Evolutionary conservation across 1,284 basidiomycete genomes (phyloP), one percentile per base, ranked within the genome.

Genomic region (Amylostereum areolatum): DNA sequence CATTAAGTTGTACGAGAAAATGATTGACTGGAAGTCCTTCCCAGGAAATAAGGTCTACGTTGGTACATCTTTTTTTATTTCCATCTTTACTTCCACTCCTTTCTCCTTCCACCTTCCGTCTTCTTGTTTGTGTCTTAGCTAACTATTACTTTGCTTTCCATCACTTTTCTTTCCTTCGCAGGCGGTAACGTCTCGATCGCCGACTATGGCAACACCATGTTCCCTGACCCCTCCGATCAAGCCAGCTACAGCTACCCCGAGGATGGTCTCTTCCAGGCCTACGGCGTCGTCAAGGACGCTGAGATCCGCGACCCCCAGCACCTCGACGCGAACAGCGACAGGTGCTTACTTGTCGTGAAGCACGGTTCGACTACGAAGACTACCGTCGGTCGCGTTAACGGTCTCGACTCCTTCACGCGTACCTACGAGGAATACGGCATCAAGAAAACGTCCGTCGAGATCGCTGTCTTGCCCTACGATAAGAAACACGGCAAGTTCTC

Each of bases 31-130:
- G 59, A 25, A 18, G 3, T 55, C 46, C 12, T 68, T 68, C 51
- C 47, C 52, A 32, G 70, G 70, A 7, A 73, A 71, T 53, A 55
- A 62, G 54, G 51, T 71, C 25, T 67, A 57, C 50, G 52, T 65
- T 52, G 66, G 63, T 59, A 54, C 48, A 58, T 60, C 49, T 51
- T 53, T 52, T 46, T 55, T 40, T 28, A 46, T 47, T 46, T 51
- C 44, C 55, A n/a, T n/a, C n/a, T n/a, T n/a, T n/a, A n/a, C n/a
- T n/a, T n/a, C n/a, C n/a, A n/a, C n/a, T n/a, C n/a, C 53, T 51
- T 46, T 57, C 49, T 52, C 42, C 8, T 46, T n/a, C 41, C n/a
- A n/a, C n/a, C n/a, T n/a, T n/a, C n/a, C n/a, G n/a, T n/a, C n/a
- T 32, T 35, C 33, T 31, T 43, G 49, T 9, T 12, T 42, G 35